Evolutionary conservation across 371 early-diverging fungal species (phyloP).

Genomic region (Mucor sp.): DNA sequence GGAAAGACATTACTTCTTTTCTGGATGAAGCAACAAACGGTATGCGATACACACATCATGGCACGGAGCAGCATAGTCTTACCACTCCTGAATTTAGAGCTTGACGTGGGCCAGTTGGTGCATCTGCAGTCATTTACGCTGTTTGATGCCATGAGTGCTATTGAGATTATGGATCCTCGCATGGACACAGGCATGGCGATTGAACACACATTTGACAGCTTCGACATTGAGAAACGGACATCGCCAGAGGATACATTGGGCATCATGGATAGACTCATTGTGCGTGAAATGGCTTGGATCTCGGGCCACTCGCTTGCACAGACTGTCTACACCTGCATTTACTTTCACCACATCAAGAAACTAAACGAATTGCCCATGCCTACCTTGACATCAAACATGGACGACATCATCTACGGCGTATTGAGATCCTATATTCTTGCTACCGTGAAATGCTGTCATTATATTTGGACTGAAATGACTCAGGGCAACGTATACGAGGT

Average conservation of each 20-base stretch:
- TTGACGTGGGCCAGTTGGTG: constrained; percentile 67
- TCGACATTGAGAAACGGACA: constrained; percentile 44
- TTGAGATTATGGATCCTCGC: constrained; percentile 85
- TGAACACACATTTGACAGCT: constrained; percentile 33
- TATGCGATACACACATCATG: constrained; percentile 16
- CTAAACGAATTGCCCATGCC: constrained; percentile 33
- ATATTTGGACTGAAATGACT: constrained; percentile 65
- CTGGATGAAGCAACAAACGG: constrained; percentile 58
- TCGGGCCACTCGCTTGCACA: constrained; percentile 75
- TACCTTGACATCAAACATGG: constrained; percentile 8
- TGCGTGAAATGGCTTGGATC: constrained; percentile 74
- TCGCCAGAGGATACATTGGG: constrained; percentile 57
- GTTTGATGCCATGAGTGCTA: constrained; percentile 79
- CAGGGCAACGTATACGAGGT: constrained; percentile 66
- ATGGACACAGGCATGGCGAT: constrained; percentile 80
- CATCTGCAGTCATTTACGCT: constrained; percentile 63
- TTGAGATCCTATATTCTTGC: constrained; percentile 58
- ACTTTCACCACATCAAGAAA: constrained; percentile 57
- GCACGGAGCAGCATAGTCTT: not conserved
- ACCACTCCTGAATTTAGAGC: constrained; percentile 37
- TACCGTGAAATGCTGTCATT: constrained; percentile 56
- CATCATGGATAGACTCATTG: constrained; percentile 67
- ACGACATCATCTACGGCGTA: constrained; percentile 42
- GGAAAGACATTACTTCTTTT: constrained; percentile 60
- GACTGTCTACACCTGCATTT: constrained; percentile 72